Percentiles rank a stretch among this genome's conserved stretches.
Evolutionary conservation across 2,329 filamentous ascomycete genomes (phyloP).

Genomic region (Colletotrichum sp.): DNA sequence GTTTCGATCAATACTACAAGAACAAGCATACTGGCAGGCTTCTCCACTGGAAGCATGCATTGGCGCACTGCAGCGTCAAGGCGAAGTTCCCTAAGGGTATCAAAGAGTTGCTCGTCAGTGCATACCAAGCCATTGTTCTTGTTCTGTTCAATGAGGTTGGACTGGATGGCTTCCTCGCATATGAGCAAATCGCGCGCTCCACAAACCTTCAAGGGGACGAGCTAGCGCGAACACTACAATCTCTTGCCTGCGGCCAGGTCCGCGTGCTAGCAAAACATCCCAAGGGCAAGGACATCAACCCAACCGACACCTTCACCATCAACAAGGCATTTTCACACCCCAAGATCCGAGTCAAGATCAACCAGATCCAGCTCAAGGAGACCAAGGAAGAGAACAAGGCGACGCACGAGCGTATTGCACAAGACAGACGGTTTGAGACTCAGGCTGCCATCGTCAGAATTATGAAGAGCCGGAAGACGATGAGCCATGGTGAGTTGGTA

Average conservation of each 20-base stretch:
- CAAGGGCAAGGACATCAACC: slow-evolving; percentile 79
- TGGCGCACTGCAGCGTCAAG: slow-evolving; percentile 89
- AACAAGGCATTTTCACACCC: slow-evolving; percentile 79
- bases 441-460: slow-evolving; percentile 97
- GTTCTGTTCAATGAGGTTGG: slow-evolving; percentile 83
- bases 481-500: slow-evolving; percentile 86
- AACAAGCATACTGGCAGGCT: slow-evolving; percentile 87
- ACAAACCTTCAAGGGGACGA: slow-evolving; percentile 80
- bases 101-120: slow-evolving; percentile 90
- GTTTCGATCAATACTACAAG: slow-evolving; percentile 87
- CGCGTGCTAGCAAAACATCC: slow-evolving; percentile 86
- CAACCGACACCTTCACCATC: slow-evolving; percentile 83
- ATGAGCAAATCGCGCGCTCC: slow-evolving; percentile 74
- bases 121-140: slow-evolving; percentile 90
- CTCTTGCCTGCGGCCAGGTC: slow-evolving; percentile 88
- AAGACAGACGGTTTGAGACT: slow-evolving; percentile 93
- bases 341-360: slow-evolving; percentile 95
- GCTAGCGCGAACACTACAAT: slow-evolving; percentile 90
- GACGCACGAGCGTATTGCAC: slow-evolving; percentile 87
- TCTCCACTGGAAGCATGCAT: slow-evolving; percentile 88
- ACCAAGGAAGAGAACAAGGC: slow-evolving; percentile 94
- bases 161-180: slow-evolving; percentile 69
- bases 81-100: slow-evolving; percentile 79
- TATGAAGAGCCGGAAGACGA: slow-evolving; percentile 91
- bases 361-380: slow-evolving; percentile 97